Conservation (phyloP, 352 stramenopile species). For the Phytopythium mirpurense region DNA sequence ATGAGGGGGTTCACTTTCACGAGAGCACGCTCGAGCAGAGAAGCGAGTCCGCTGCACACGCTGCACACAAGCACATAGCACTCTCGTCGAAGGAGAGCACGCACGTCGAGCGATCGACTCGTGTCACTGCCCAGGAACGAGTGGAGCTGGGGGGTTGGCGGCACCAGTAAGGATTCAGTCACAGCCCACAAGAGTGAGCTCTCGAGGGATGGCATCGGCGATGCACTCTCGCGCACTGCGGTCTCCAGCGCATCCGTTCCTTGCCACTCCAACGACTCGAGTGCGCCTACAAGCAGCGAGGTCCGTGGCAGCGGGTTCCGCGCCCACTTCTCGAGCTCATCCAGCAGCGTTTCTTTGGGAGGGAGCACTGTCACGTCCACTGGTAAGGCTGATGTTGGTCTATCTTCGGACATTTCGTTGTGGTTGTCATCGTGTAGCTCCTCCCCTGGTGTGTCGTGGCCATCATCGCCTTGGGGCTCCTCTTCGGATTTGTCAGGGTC, state of each 20-base stretch:
- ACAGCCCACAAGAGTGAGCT: constrained; percentile 2
- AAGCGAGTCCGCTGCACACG: not conserved
- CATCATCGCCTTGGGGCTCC: too few species aligned
- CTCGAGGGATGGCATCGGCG: not conserved
- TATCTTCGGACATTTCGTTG: not conserved
- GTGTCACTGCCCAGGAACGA: not conserved
- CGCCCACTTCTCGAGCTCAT: constrained; percentile 6
- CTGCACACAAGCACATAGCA: not conserved
- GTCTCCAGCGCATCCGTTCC: not conserved
- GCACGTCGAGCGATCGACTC: not conserved
- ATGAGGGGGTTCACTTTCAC: constrained; percentile 25
- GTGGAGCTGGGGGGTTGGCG: not conserved
- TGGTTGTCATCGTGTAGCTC: not conserved
- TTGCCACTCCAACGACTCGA: constrained; percentile 4
- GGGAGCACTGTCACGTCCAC: not conserved
- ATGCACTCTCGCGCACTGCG: not conserved
- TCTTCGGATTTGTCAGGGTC: too few species aligned
- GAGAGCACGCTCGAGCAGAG: constrained; percentile 11
- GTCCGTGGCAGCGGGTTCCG: not conserved
- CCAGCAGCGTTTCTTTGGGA: not conserved
- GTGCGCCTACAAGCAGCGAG: not conserved
- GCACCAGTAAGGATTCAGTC: not conserved
- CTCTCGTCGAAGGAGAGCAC: not conserved
- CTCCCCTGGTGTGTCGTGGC: too few species aligned
- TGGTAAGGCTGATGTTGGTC: not conserved